These are phyloP conservation scores for Plantago major DNA, from an alignment of 257 asterid genomes.

Conservation along the genomic window DNA sequence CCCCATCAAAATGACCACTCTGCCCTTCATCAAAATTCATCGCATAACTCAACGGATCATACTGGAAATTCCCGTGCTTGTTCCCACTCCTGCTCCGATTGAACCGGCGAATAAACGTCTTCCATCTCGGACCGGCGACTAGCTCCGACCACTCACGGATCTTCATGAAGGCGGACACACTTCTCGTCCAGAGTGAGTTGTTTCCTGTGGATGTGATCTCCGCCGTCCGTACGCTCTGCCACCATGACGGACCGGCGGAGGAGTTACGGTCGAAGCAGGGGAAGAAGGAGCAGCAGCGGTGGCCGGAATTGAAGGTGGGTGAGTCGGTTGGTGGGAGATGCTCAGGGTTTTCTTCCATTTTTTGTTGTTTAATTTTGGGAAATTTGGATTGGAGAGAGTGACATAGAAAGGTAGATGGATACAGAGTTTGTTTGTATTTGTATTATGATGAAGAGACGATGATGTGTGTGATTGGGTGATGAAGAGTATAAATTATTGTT, in stretches of 20 bases:
- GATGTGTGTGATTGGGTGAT: too few species aligned
- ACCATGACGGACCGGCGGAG: slow-evolving; percentile 39
- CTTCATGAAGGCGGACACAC: slow-evolving; percentile 54
- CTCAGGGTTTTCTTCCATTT: not conserved
- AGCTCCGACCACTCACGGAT: slow-evolving; percentile 88
- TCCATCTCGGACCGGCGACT: slow-evolving; percentile 84
- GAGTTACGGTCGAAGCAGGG: slow-evolving; percentile 34
- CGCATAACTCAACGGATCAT: slow-evolving; percentile 74
- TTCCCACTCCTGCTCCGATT: slow-evolving; percentile 51
- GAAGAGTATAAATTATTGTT: too few species aligned
- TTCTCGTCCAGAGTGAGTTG: slow-evolving; percentile 44
- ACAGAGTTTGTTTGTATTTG: too few species aligned
- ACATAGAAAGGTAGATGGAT: too few species aligned
- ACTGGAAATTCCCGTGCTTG: slow-evolving; percentile 46
- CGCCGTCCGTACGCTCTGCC: slow-evolving; percentile 39
- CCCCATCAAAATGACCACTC: slow-evolving; percentile 43
- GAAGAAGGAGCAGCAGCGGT: slow-evolving; percentile 52
- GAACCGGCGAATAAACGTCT: slow-evolving; percentile 77
- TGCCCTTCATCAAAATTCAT: slow-evolving; percentile 80
- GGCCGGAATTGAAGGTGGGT: slow-evolving; percentile 33
- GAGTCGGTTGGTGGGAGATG: slow-evolving; percentile 22
- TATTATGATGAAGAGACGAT: too few species aligned
- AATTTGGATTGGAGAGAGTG: too few species aligned
- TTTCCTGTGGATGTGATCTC: slow-evolving; percentile 13
- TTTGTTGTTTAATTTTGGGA: too few species aligned